Conservation (phyloP, 2,329 filamentous ascomycete genomes). For the Trichophyton verrucosum region DNA sequence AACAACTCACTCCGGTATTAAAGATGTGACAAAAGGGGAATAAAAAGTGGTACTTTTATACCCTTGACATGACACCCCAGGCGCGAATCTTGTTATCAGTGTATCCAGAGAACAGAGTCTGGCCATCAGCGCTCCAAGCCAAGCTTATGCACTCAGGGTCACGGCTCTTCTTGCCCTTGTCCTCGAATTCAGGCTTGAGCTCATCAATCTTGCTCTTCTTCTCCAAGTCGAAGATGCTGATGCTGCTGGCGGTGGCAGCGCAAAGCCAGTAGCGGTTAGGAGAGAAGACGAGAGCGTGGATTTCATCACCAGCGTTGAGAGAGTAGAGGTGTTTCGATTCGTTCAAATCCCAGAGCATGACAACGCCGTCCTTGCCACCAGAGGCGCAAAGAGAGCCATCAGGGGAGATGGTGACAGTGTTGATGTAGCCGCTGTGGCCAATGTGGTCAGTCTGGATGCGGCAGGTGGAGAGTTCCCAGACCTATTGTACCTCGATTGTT, state of each 20-base stretch:
- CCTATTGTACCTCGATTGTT: slow-evolving; percentile 41
- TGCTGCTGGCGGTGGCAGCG: slow-evolving; percentile 90
- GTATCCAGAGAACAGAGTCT: slow-evolving; percentile 99
- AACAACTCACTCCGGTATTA: slow-evolving; percentile 6
- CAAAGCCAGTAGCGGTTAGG: slow-evolving; percentile 99
- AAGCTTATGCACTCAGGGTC: slow-evolving; percentile 96
- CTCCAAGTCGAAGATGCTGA: slow-evolving; percentile 99
- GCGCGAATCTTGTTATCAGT: slow-evolving; percentile 98
- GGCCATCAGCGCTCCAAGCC: slow-evolving; percentile 95
- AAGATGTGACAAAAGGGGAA: slow-evolving; percentile 1
- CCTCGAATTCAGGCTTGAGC: slow-evolving; percentile 95
- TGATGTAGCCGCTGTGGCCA: slow-evolving; percentile 98
- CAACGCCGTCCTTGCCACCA: slow-evolving; percentile 98
- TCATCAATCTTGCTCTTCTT: slow-evolving; percentile 99
- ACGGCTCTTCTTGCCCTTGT: slow-evolving; percentile 96
- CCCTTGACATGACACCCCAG: slow-evolving; percentile 56
- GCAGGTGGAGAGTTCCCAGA: slow-evolving; percentile 99
- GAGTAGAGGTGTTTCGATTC: slow-evolving; percentile 99
- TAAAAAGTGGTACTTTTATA: background rate
- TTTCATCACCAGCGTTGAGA: slow-evolving; percentile 97
- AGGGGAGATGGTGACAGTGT: slow-evolving; percentile 99
- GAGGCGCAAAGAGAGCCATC: slow-evolving; percentile 98
- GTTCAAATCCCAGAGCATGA: slow-evolving; percentile 99
- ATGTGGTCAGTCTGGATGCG: slow-evolving; percentile 99
- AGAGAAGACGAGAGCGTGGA: slow-evolving; percentile 99